phyloP scores from a whole-genome alignment of 768 basidiomycete genomes.

The Boletus vermiculosoides region DNA sequence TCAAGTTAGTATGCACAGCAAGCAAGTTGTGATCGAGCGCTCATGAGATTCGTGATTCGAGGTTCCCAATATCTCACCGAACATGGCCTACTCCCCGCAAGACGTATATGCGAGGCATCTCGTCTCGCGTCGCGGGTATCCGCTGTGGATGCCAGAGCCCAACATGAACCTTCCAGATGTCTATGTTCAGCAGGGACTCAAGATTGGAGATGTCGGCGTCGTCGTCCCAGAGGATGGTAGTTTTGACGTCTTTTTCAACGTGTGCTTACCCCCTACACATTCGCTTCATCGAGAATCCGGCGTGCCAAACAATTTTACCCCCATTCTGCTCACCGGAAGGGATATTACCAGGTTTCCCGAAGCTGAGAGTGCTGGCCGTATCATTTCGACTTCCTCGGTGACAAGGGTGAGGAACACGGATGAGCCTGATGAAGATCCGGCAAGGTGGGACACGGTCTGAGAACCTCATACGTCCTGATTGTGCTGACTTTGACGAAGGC shows the following conservation, averaged over 20 bases:
- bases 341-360: conserved; percentile 9
- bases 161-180: conserved; percentile 20
- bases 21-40: background rate
- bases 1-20: background rate
- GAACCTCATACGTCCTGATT: background rate
- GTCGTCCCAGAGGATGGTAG: conserved; percentile 30
- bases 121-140: conserved; percentile 28
- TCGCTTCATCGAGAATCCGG: conserved; percentile 7
- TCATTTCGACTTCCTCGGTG: conserved; percentile 14
- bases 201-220: conserved; percentile 38
- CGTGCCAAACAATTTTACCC: conserved; percentile 29
- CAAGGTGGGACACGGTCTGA: background rate
- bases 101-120: conserved; percentile 20
- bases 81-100: conserved; percentile 11
- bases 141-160: conserved; percentile 34
- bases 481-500: background rate
- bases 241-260: conserved; percentile 39
- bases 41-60: background rate
- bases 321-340: conserved; percentile 14
- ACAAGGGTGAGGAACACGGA: background rate
- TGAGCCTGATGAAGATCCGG: background rate
- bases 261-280: conserved; percentile 31
- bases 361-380: conserved; percentile 10
- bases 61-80: background rate
- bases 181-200: conserved; percentile 28